Base-by-base conservation (phyloP, 768 basidiomycete genomes). In the Lactarius indigo region DNA sequence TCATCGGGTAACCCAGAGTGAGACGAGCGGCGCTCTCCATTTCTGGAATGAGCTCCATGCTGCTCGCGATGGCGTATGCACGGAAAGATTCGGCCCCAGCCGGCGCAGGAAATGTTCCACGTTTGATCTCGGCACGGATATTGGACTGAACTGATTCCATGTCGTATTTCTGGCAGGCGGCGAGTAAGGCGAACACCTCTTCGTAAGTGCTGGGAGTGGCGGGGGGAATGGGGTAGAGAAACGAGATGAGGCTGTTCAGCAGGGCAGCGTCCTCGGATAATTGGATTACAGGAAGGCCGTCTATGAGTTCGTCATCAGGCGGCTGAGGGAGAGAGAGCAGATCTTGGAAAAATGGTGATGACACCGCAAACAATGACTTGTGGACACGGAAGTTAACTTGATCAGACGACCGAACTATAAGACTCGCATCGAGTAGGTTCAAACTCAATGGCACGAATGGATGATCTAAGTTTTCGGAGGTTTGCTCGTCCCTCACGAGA, bases 331-430 rank as follows among this genome's bases (percentile, higher is more conserved):
- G 28, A 39, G 70, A 59, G 62, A 77, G 69, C 73, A 78, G 74
- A 68, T 72, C 72, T 15, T 58, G 57, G 65, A 77, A 78, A 50
- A 78, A 61, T 13, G 75, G 70, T 6, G 77, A 76, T 4, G 75
- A 73, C 23, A 71, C 67, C 20, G 70, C 52, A 31, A 79, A 74
- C 30, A 77, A 75, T 35, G 52, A 41, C 15, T 73, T 71, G 64
- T 73, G 74, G 30, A 75, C 74, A 31, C 62, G 72, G 66, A 76
- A 76, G 61, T 73, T 63, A 61, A 73, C 68, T 35, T 57, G 39
- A 61, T 78, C 76, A 50, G 68, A 65, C 15, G 75, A 71, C 31
- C 71, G 74, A 23, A 78, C 67, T 39, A 76, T 69, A 42, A 75
- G 59, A 64, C 44, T 41, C 1, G 50, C 41, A 13, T 63, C 62